Evolutionary conservation across 1,139 yeast species (phyloP), one percentile per base, ranked within the genome.

Genomic region (Blastobotrys serpentis): DNA sequence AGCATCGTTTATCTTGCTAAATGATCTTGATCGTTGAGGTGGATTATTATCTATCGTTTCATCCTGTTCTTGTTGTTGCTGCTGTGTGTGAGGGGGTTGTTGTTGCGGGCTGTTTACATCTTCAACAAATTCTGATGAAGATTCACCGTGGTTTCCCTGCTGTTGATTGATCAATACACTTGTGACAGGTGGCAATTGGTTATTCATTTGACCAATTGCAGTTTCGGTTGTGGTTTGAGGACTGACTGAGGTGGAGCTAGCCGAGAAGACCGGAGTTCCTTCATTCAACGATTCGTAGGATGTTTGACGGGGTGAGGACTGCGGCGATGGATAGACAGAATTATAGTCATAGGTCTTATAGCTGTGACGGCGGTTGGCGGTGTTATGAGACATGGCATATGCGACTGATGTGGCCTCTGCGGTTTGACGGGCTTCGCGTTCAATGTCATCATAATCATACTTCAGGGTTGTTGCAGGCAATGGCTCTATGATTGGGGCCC

Each of bases 391-490:
- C 53, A 83, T 74, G 37, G 90, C 86, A 58, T 59, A 56, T 3
- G 68, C 66, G 18, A 61, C 65, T 16, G 63, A 56, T 44, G 56
- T 59, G 32, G 62, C 61, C 19, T 55, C 59, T 13, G 55, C 61
- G 52, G 72, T 74, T 16, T 78, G 78, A 53, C 76, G 73, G 46
- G 76, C 79, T 43, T 77, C 81, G 48, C 76, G 79, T 53, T 81
- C 81, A 56, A 81, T 88, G 44, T 83, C 90, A 55, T 85, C 89
- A 5, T 87, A 79, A 1, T 88, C 86, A 62, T 81, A 81, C 63
- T 88, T 87, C 49, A 88, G 73, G 0, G 88, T 79, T 0, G 96
- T 87, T 1, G 96, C 82, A 2, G 96, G 96, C 43, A 88, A 69
- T 43, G 80, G 72, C 40, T 86, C 87, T 56, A 88, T 88, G 2